A percentile compares a stretch with the other conserved stretches of the same genome.
Conservation (phyloP, 1,284 basidiomycete genomes). For the Veloboletus limbatus region DNA sequence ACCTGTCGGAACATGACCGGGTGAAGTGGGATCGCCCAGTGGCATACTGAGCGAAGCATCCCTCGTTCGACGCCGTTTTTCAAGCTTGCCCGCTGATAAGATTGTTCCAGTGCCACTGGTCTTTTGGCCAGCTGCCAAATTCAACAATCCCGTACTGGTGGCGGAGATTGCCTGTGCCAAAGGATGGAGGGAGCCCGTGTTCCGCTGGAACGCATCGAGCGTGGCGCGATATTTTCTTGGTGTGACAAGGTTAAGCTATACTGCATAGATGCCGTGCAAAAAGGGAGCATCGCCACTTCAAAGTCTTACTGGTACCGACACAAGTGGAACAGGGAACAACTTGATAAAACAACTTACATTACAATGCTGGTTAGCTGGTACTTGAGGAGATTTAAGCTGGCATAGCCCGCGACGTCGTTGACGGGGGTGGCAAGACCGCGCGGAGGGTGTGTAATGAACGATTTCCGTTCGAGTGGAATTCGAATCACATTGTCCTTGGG, state of each 20-base stretch:
- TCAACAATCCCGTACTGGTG: background rate
- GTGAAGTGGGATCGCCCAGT: too few species aligned
- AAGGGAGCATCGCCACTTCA: background rate
- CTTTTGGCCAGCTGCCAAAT: background rate
- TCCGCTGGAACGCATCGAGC: conserved; percentile 37
- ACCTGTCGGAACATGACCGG: too few species aligned
- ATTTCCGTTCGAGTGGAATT: conserved; percentile 24
- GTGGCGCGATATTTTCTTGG: conserved; percentile 38
- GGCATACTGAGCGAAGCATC: too few species aligned
- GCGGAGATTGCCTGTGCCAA: conserved; percentile 17
- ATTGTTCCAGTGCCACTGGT: background rate
- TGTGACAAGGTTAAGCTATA: conserved; percentile 1
- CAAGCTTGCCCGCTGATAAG: conserved; percentile 1
- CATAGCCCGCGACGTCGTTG: conserved; percentile 2
- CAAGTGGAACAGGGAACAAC: background rate
- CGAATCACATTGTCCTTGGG: conserved; percentile 12
- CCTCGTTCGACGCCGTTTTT: conserved; percentile 11
- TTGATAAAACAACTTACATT: conserved; percentile 15
- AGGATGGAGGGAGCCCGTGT: conserved; percentile 41
- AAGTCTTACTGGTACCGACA: background rate
- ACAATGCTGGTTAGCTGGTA: conserved; percentile 13
- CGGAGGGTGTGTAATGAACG: conserved; percentile 8
- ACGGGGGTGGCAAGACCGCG: background rate
- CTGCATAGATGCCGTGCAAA: background rate
- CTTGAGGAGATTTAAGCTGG: conserved; percentile 14